phyloP scores from a whole-genome alignment of 179 eudicot species.

The Nepenthes alata region DNA sequence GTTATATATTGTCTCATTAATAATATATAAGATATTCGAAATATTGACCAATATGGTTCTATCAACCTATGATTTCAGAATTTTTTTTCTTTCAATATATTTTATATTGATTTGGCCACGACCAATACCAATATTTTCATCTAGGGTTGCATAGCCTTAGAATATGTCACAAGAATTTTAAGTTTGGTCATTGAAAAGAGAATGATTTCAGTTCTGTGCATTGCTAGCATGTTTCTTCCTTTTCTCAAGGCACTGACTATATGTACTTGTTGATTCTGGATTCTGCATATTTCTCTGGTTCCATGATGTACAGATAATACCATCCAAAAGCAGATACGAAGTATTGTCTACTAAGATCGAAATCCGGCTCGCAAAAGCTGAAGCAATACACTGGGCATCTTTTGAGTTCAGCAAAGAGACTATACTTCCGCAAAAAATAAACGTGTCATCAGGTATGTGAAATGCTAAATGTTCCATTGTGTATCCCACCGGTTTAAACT shows the following conservation, averaged over 20 bases:
- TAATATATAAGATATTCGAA: too few relatives aligned
- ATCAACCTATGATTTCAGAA: too few relatives aligned
- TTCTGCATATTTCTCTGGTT: not conserved
- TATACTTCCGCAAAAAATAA: constrained; percentile 30
- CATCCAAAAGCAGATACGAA: constrained; percentile 49
- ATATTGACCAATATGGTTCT: too few relatives aligned
- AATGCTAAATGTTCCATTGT: not conserved
- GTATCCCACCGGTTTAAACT: not conserved
- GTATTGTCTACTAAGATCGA: constrained; percentile 74
- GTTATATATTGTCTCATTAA: too few relatives aligned
- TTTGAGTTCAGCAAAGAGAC: constrained; percentile 44
- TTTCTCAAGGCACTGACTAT: not conserved
- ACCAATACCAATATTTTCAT: too few relatives aligned
- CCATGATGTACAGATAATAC: constrained; percentile 35
- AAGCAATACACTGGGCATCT: constrained; percentile 56
- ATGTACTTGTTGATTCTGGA: not conserved
- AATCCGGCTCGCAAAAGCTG: constrained; percentile 77
- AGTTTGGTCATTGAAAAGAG: too few relatives aligned
- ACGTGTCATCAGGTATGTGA: constrained; percentile 40
- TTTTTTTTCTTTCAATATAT: too few relatives aligned
- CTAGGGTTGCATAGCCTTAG: too few relatives aligned
- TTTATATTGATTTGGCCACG: too few relatives aligned
- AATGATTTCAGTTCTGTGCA: too few relatives aligned
- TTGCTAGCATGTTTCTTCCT: too few relatives aligned
- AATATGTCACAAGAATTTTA: too few relatives aligned